phyloP scores from a whole-genome alignment of 768 basidiomycete species.

The Floccularia luteovirens region DNA sequence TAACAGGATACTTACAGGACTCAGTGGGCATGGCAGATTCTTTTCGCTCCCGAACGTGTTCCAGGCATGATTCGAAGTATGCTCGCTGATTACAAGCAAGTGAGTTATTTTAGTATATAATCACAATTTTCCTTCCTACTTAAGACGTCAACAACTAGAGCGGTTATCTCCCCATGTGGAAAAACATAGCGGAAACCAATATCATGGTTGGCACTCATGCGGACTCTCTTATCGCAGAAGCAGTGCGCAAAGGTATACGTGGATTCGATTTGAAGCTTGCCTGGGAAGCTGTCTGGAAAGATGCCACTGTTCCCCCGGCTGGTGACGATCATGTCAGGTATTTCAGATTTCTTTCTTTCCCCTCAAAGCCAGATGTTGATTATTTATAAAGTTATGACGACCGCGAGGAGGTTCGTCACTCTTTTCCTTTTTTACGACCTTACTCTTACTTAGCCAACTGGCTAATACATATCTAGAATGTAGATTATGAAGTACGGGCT shows the following conservation, averaged over 20 bases:
- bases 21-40: slow-evolving; percentile 71
- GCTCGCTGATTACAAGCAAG: slow-evolving; percentile 72
- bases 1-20: slow-evolving; percentile 71
- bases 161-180: slow-evolving; percentile 90
- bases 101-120: slow-evolving; percentile 11
- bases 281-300: slow-evolving; percentile 71
- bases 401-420: slow-evolving; percentile 51
- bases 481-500: slow-evolving; percentile 77
- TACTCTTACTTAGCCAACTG: background rate
- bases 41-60: slow-evolving; percentile 72
- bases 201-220: slow-evolving; percentile 81
- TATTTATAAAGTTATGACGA: slow-evolving; percentile 47
- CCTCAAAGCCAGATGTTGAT: slow-evolving; percentile 1
- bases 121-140: background rate
- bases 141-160: slow-evolving; percentile 28
- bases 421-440: background rate
- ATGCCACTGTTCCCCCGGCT: slow-evolving; percentile 55
- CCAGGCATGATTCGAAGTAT: slow-evolving; percentile 73
- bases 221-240: slow-evolving; percentile 71
- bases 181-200: slow-evolving; percentile 81
- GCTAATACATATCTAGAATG: slow-evolving; percentile 35
- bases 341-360: slow-evolving; percentile 10
- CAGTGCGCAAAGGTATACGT: slow-evolving; percentile 54
- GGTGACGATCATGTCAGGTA: slow-evolving; percentile 47
- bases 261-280: slow-evolving; percentile 59